Evolutionary conservation across 1,284 basidiomycete species (phyloP).

Genomic region (Mixia osmundae): DNA sequence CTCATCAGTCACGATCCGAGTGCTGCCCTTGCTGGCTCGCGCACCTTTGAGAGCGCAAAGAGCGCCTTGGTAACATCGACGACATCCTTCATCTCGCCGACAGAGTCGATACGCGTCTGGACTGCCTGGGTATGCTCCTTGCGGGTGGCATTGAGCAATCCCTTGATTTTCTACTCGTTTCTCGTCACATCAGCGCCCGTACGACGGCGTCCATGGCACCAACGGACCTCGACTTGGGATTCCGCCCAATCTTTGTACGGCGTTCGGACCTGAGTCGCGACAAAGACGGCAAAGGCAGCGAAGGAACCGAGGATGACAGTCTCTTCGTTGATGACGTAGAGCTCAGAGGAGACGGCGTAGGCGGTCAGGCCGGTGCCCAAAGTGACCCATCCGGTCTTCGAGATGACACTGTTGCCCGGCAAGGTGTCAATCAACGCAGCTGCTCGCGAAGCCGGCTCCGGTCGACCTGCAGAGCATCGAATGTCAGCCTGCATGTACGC

Average conservation of each 20-base stretch:
- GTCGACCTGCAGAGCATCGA: no score
- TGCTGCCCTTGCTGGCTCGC: conserved; percentile 8
- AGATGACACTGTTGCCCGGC: conserved; percentile 74
- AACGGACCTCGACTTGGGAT: conserved; percentile 40
- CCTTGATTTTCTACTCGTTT: conserved; percentile 36
- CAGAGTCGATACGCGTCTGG: conserved; percentile 71
- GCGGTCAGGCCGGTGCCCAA: conserved; percentile 75
- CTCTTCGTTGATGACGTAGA: conserved; percentile 95
- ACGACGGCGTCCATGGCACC: background rate
- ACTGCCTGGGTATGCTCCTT: conserved; percentile 81
- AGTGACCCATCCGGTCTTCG: conserved; percentile 72
- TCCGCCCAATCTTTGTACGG: conserved; percentile 90
- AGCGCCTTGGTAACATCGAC: conserved; percentile 70
- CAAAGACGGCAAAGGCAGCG: conserved; percentile 54
- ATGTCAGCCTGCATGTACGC: no score
- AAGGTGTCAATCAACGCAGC: conserved; percentile 74
- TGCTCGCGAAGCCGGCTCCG: conserved; percentile 61
- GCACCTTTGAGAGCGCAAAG: conserved; percentile 73
- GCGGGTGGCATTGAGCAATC: conserved; percentile 58
- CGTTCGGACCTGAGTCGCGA: conserved; percentile 52
- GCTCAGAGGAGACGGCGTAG: conserved; percentile 85
- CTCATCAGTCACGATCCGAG: background rate
- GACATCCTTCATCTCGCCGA: conserved; percentile 83
- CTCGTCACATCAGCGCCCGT: background rate
- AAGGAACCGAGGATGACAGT: conserved; percentile 41